A percentile compares a stretch with the other conserved stretches of the same genome.
These are phyloP conservation scores for Aspergillus neoniger DNA, from an alignment of 2,329 filamentous ascomycete genomes.

Conservation along the genomic window DNA sequence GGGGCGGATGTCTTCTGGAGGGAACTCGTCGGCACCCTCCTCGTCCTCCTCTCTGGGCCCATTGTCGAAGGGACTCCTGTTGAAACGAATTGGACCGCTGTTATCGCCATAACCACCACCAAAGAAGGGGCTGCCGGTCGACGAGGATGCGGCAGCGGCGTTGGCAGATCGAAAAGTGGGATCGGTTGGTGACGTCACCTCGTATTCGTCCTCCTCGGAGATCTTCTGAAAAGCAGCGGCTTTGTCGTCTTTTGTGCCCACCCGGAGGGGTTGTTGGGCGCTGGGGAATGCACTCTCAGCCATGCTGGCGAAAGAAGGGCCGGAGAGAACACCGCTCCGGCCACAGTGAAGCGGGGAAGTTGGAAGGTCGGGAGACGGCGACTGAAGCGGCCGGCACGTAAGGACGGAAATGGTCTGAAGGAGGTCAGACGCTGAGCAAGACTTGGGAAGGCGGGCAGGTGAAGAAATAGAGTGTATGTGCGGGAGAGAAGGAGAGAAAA, in stretches of 20 bases:
- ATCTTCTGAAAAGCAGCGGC: constrained; percentile 62
- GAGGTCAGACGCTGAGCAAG: constrained; percentile 52
- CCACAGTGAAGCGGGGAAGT: constrained; percentile 26
- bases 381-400: constrained; percentile 56
- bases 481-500: neutral
- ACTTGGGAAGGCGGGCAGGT: neutral
- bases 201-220: constrained; percentile 79
- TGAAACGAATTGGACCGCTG: constrained; percentile 33
- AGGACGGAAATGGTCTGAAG: constrained; percentile 67
- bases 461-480: neutral
- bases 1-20: constrained; percentile 29
- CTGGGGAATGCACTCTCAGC: constrained; percentile 74
- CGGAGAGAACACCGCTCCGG: constrained; percentile 33
- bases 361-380: constrained; percentile 62
- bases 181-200: constrained; percentile 74
- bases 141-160: constrained; percentile 25
- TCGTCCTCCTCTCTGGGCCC: constrained; percentile 22
- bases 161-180: constrained; percentile 55
- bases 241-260: constrained; percentile 67
- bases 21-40: constrained; percentile 26
- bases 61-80: constrained; percentile 37
- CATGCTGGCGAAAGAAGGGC: constrained; percentile 53
- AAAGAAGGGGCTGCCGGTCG: constrained; percentile 49
- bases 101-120: constrained; percentile 28
- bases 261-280: constrained; percentile 78